A percentile compares a stretch with the other conserved stretches of the same genome.
Evolutionary conservation across 129 eudicot genomes (phyloP).

Genomic region (Sambucus nigra): DNA sequence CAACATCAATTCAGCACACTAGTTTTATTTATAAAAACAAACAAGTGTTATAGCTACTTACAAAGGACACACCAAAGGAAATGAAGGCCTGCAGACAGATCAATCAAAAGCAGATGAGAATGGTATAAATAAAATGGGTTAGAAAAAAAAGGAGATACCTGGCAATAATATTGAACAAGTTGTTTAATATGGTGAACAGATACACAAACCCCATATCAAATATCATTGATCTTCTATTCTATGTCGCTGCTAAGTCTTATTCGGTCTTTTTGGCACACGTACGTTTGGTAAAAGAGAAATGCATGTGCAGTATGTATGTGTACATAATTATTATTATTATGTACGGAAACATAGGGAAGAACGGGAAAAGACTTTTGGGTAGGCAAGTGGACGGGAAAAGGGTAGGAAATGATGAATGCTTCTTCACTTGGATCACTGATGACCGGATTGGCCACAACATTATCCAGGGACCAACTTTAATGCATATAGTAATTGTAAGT

Average conservation of each 20-base stretch:
- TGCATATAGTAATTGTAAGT: too few species aligned
- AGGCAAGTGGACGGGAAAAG: not conserved
- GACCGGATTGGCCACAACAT: too few species aligned
- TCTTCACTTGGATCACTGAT: too few species aligned
- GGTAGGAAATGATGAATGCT: too few species aligned
- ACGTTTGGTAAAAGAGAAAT: not conserved
- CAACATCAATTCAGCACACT: not conserved
- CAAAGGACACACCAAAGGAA: slow-evolving; percentile 17
- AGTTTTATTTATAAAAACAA: not conserved
- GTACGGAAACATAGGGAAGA: not conserved
- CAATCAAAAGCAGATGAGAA: not conserved
- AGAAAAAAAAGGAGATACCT: slow-evolving; percentile 1
- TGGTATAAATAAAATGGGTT: not conserved
- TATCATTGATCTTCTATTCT: not conserved
- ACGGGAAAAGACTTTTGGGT: not conserved
- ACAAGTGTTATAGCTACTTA: slow-evolving; percentile 3
- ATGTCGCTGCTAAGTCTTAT: too few species aligned
- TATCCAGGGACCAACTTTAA: too few species aligned
- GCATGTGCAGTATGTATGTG: not conserved
- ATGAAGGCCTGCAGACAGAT: slow-evolving; percentile 20
- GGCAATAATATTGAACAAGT: slow-evolving; percentile 8
- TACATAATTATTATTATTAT: not conserved
- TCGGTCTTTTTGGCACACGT: too few species aligned
- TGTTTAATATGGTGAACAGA: not conserved
- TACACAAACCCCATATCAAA: slow-evolving; percentile 11